Evolutionary conservation across 2,329 filamentous ascomycete species (phyloP), one percentile per base, ranked within the genome.

Genomic region (Fusarium oligoseptatum): DNA sequence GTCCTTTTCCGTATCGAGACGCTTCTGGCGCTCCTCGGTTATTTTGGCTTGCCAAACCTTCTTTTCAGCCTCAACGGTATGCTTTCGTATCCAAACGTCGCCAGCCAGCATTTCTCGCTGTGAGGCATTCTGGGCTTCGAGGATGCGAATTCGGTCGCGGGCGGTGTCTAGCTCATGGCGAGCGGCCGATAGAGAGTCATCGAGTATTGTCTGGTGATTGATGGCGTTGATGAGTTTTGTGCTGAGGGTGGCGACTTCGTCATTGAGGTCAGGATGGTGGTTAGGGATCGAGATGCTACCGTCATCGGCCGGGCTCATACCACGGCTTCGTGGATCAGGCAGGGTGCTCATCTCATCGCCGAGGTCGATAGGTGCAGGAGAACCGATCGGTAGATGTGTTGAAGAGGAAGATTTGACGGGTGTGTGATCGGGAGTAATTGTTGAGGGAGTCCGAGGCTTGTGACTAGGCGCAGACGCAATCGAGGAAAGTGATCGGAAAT

Each of bases 221-320:
- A 99, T 98, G 52, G 97, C 96, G 80, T 97, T 96, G 78, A 99
- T 96, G 73, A 99, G 91, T 83, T 99, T 99, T 58, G 95, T 96
- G 84, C 95, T 98, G 36, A 99, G 87, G 8, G 94, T 92, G 9
- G 96, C 94, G 32, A 99, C 94, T 83, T 98, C 97, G 67, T 89
- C 86, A 74, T 88, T 88, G 24, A 91, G 84, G 66, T 90, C 90
- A 6, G 89, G 88, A 70, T 90, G 88, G 52, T 86, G 87, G 8
- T 79, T 78, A 2, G 84, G 81, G 50, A 78, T 79, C 45, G 78
- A 68, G 68, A 80, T 71, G 41, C 79, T 74, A 55, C 80, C 76
- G 37, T 84, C 83, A 58, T 81, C 81, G 8, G 84, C 82, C 10
- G 88, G 85, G 62, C 86, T 88, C 77, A 86, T 84, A 27, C 85